Evolutionary conservation across 202 grass and related monocot genomes (phyloP), one percentile per base, ranked within the genome.

Genomic region (Elaeis oleifera): DNA sequence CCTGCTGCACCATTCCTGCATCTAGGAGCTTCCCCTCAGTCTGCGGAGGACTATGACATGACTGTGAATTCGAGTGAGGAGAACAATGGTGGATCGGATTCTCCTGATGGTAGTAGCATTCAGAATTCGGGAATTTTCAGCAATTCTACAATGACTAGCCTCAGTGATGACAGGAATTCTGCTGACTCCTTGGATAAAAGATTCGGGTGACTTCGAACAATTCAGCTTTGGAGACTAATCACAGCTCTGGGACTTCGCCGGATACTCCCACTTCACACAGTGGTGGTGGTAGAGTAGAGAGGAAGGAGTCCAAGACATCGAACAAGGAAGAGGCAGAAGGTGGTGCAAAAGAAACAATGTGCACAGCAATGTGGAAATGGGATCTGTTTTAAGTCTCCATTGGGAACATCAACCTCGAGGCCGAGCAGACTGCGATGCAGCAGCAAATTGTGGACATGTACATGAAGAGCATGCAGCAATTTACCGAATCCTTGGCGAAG

Each of bases 361-460:
- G 16, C 53, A 31, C 11, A 2, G 18, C 31, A 58, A 29, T 23
- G 54, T 25, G n/a, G 48, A 70, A 17, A 24, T 51, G 23, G 67
- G n/a, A 11, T 74, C 76, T 32, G 73, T 78, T 51, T 90, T 63
- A 56, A 69, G 56, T 80, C 74, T 16, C 87, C 91, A 14, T 59
- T 76, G 59, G 76, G 78, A 14, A 72, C 61, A 77, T 80, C 70
- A 76, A 83, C 70, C 64, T 88, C 60, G 81, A 78, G 52, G 81
- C 79, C n/a, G 84, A 96, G 78, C 84, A 88, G 60, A 81, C 54
- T 68, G 84, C 75, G 56, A 96, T 90, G 84, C 91, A 96, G 85
- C 77, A 83, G 25, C 91, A 90, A 76, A 96, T 96, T 73, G 79
- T 96, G 71, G 84, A 96, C 63, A 90, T 96, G 91, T 96, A 96